Percentiles rank a stretch among this genome's conserved stretches.
Conservation (phyloP, 148 eudicot genomes). For the Camellia lanceoleosa region DNA sequence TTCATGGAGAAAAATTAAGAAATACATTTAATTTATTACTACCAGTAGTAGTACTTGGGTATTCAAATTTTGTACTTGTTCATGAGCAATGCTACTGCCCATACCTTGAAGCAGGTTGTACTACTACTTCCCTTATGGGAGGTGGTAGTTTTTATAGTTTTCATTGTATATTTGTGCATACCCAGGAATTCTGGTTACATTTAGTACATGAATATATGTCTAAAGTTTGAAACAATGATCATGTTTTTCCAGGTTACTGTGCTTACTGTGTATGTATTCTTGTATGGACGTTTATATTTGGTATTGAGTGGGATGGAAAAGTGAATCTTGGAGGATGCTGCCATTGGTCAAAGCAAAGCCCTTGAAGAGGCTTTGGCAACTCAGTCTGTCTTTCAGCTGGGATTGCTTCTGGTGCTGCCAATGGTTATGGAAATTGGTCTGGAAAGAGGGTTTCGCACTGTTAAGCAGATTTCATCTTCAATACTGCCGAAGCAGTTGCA, state of each 20-base stretch:
- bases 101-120: neutral
- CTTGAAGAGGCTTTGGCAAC: slow-evolving; percentile 87
- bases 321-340: slow-evolving; percentile 56
- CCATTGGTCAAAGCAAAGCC: slow-evolving; percentile 49
- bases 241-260: slow-evolving; percentile 73
- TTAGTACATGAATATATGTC: neutral
- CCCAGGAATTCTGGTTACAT: neutral
- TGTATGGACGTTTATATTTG: slow-evolving; percentile 82
- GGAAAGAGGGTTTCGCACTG: slow-evolving; percentile 91
- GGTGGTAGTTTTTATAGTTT: neutral
- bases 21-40: neutral
- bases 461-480: no score
- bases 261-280: slow-evolving; percentile 71
- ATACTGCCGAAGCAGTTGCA: no score
- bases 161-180: neutral
- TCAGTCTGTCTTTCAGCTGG: slow-evolving; percentile 80
- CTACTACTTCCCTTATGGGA: neutral
- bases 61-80: neutral
- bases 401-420: slow-evolving; percentile 77
- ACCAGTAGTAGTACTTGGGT: no score
- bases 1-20: neutral
- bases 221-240: slow-evolving; percentile 8
- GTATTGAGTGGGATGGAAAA: slow-evolving; percentile 89
- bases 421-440: slow-evolving; percentile 98
- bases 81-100: neutral